Base-by-base conservation (phyloP, 2,329 filamentous ascomycete species). In the Fusarium sp. region DNA sequence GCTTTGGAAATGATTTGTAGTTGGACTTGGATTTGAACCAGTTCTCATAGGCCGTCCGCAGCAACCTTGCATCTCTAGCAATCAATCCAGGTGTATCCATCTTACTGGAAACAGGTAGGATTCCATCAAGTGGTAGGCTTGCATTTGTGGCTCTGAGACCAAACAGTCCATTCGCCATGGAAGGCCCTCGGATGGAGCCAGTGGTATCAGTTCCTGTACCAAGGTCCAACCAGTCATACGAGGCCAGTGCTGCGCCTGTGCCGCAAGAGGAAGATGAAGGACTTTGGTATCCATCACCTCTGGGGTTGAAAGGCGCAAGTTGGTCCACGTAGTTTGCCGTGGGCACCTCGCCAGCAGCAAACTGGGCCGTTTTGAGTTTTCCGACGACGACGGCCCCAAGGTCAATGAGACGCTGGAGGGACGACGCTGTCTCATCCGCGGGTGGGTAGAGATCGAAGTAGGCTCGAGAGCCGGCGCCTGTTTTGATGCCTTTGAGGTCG, bases 211-310 rank as follows among this genome's bases (percentile, higher is more conserved):
- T 84, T 1, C 85, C 85, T 20, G 86, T 77, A 6, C 84, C 82
- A 36, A 85, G 75, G 65, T 87, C 85, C 0, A 87, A 77, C 86
- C 85, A 87, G 16, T 81, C 80, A 50, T 87, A 87, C 2, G 82
- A 79, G 5, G 81, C 83, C 33, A 65, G 10, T 18, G 70, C 73
- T 1, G 73, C 63, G 2, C 74, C 75, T 4, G 74, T 69, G 0
- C 82, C 83, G 0, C 81, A 78, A 1, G 81, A 82, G 2, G 81
- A 82, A 0, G 80, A 87, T 0, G 86, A 87, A 2, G 85, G 85
- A 13, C 81, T 78, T 68, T 85, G 84, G 59, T 87, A 87, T 3
- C 85, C 84, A 71, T 89, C 87, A 1, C 84, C 87, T n/a, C 84
- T 77, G 1, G 84, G 83, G 66, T 85, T 85, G 71, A 85, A 85